Evolutionary conservation across 495 filamentous ascomycete genomes (phyloP).

Genomic region (Hypomontagnella monticulosa): DNA sequence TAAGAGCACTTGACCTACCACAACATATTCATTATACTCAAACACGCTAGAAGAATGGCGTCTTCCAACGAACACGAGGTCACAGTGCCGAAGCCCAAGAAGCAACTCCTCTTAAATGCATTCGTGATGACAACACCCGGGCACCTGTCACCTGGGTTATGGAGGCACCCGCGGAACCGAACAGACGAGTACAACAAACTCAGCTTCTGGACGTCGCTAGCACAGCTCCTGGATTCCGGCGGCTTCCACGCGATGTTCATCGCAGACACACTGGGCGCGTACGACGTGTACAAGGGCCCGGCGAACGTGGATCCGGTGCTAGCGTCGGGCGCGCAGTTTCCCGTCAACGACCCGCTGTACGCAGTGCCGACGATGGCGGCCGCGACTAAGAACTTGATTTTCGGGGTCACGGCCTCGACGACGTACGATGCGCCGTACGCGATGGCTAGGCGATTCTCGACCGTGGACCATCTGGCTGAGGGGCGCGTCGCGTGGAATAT

Average conservation of each 20-base stretch:
- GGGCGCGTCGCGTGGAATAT: conserved; percentile 70
- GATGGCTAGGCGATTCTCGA: conserved; percentile 65
- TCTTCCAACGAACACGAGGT: conserved; percentile 21
- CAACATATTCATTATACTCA: too few relatives aligned
- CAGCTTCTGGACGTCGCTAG: conserved; percentile 46
- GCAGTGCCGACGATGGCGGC: conserved; percentile 50
- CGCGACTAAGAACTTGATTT: conserved; percentile 62
- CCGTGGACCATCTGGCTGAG: conserved; percentile 68
- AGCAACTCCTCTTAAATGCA: conserved; percentile 67
- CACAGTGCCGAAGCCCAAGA: conserved; percentile 43
- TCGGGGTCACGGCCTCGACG: conserved; percentile 66
- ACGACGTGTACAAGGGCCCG: conserved; percentile 69
- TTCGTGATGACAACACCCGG: conserved; percentile 63
- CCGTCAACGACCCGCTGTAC: conserved; percentile 60
- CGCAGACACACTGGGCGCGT: conserved; percentile 54
- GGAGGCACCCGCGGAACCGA: conserved; percentile 63
- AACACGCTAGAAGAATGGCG: conserved; percentile 18
- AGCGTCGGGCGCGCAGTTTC: conserved; percentile 66
- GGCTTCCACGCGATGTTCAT: conserved; percentile 69
- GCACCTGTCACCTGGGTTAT: conserved; percentile 64
- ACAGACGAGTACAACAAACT: conserved; percentile 65
- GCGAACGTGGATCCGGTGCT: conserved; percentile 64
- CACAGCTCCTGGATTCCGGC: conserved; percentile 52
- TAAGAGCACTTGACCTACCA: too few relatives aligned
- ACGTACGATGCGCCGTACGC: conserved; percentile 72